Base-by-base conservation (phyloP, 345 rosid genomes). In the Passiflora organensis region DNA sequence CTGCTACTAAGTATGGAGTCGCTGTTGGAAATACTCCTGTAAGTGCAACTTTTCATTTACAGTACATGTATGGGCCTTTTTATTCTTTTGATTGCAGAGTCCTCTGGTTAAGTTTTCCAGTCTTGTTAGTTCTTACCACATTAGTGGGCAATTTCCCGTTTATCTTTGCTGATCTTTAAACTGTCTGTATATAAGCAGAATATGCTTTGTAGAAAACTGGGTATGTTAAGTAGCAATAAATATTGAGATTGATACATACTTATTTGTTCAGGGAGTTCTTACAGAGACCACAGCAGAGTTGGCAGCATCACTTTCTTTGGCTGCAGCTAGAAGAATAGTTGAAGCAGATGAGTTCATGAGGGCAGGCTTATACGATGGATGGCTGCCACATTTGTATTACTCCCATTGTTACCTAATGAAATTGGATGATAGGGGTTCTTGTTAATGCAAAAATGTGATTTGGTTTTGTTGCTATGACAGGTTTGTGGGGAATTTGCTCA, bases 311-410 rank as follows among this genome's bases (percentile, higher is more conserved):
- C 95, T 93, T 45, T 93, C 96, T 17, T 36, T 93, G 38, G 77
- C 95, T 17, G 96, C 99, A 5, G 85, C 99, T 1, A 81, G 99
- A 77, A 84, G 99, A 65, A 93, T 93, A 2, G 95, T 93, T 38
- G 99, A 93, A 76, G 95, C 96, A 10, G 99, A 93, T 15, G 95
- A 72, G 69, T 93, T 86, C 77, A 89, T 89, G 99, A 81, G 96
- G 67, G 95, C 80, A 10, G 99, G 99, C 43, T 75, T 93, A 63
- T 89, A 93, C 11, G 99, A 89, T 34, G 99, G 95, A 68, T 93
- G 99, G 99, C 99, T 91, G 72, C 97, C 97, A 60, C 66, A 87
- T 72, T 72, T 91, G 97, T 80, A 71, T 16, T 78, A 42, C 32
- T 16, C 25, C 1, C 32, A 16, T 46, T 9, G 28, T 6, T 19